Evolutionary conservation across 345 rosid genomes (phyloP), one percentile per base, ranked within the genome.

Genomic region (Citrus sp.): DNA sequence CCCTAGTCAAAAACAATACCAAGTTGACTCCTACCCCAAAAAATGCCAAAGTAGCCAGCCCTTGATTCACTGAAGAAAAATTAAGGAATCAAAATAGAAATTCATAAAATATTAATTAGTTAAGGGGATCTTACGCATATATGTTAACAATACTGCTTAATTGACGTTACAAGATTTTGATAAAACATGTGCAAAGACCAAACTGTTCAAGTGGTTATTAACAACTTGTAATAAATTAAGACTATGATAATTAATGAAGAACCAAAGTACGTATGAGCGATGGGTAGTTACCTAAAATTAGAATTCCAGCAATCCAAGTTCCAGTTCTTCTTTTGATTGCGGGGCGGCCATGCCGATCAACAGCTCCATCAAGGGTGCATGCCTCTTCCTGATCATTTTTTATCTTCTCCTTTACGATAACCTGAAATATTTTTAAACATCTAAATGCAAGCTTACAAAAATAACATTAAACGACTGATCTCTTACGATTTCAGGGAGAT

Each of bases 21-120:
- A 96, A 80, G 84, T 96, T 96, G 54, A 94, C 98, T 42, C 97
- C 98, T 12, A 96, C 98, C 18, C 98, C 98, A 62, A 94, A 96
- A 86, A 96, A 94, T 30, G 98, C 98, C 62, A 96, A 84, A 27
- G 98, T 96, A 3, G 99, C 98, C 77, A 96, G 86, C 71, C 97
- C 99, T 82, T 96, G 99, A 79, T 94, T 96, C 86, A 94, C 99
- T 95, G 87, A 58, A 62, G 30, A 14, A 24, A 46, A 70, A 34
- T 18, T 24, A 10, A n/a, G 14, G 60, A 64, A 25, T 72, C 40
- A 64, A 46, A 55, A 21, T 78, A 28, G 10, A 9, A n/a, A n/a
- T 2, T 24, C 13, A 35, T 46, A 46, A 46, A 46, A 46, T 46
- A 12, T 12, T 60, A 51, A 18, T 51, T 14, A 18, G 6, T 18